Percentiles rank a stretch among this genome's conserved stretches.
Conservation (phyloP, 1,284 basidiomycete species). For the Butyriboletus regius region DNA sequence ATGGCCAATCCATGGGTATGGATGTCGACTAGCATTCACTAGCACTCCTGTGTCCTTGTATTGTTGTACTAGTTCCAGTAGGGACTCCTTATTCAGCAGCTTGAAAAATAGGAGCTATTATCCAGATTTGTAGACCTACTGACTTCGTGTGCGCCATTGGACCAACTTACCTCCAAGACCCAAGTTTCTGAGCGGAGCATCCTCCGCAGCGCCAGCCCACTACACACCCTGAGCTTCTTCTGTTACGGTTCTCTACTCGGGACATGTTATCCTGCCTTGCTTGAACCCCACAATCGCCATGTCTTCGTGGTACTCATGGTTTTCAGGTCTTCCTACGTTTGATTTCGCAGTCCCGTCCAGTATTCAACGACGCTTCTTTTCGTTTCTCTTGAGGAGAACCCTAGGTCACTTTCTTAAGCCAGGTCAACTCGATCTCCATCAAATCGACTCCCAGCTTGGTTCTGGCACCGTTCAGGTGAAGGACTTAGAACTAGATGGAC, state of each 20-base stretch:
- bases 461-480: conserved; percentile 82
- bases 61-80: not conserved
- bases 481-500: conserved; percentile 70
- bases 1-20: conserved; percentile 76
- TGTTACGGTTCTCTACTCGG: not conserved
- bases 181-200: conserved; percentile 4
- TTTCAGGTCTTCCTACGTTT: conserved; percentile 54
- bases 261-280: conserved; percentile 17
- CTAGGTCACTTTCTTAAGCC: conserved; percentile 82
- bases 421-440: conserved; percentile 77
- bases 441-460: conserved; percentile 88
- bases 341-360: conserved; percentile 70
- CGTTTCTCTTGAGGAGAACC: conserved; percentile 76
- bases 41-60: not conserved
- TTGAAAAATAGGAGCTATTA: conserved; percentile 18
- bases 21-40: conserved; percentile 53
- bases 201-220: not conserved
- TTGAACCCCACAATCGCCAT: conserved; percentile 21
- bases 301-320: conserved; percentile 48
- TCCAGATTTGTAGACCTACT: conserved; percentile 17
- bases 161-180: not conserved
- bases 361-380: conserved; percentile 83
- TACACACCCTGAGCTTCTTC: not conserved
- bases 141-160: not conserved
- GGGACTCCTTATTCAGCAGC: not conserved